A percentile compares a stretch with the other conserved stretches of the same genome.
Conservation (phyloP, 148 eudicot genomes). For the Fagopyrum esculentum region DNA sequence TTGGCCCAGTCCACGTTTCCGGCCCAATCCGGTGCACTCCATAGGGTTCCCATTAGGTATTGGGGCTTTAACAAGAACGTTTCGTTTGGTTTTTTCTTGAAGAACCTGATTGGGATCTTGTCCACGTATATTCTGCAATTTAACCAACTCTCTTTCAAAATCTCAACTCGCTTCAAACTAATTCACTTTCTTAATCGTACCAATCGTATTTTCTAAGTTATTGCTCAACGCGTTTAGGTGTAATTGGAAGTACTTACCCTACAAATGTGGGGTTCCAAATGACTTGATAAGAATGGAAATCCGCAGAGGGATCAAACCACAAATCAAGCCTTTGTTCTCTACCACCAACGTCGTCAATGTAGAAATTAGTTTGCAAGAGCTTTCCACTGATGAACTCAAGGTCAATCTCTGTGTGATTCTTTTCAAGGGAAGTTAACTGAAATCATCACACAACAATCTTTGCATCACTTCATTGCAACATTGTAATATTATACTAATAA, state of each 20-base stretch:
- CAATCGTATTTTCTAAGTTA: too few species aligned
- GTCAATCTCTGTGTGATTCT: conserved; percentile 17
- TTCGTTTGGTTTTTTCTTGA: conserved; percentile 1
- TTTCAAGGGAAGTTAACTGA: conserved; percentile 12
- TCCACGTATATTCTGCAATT: conserved; percentile 13
- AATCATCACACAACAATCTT: background rate
- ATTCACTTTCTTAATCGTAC: too few species aligned
- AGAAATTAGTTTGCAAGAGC: conserved; percentile 14
- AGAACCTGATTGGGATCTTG: conserved; percentile 13
- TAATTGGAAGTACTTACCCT: background rate
- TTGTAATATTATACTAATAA: background rate
- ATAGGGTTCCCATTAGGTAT: conserved; percentile 12
- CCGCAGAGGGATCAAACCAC: conserved; percentile 21
- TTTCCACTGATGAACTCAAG: conserved; percentile 16
- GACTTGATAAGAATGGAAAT: conserved; percentile 18
- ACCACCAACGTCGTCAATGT: conserved; percentile 10
- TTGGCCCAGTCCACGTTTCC: conserved; percentile 11
- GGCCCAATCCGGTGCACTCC: conserved; percentile 17
- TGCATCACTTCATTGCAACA: background rate
- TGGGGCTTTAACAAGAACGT: conserved; percentile 9
- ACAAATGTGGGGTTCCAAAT: conserved; percentile 16
- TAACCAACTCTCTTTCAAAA: background rate
- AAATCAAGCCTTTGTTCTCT: conserved; percentile 15
- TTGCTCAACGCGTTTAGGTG: too few species aligned
- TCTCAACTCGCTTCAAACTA: background rate